Percentiles rank a stretch among this genome's conserved stretches.
These are phyloP conservation scores for Phytophthora quininea DNA, from an alignment of 352 stramenopile genomes.

Conservation along the genomic window DNA sequence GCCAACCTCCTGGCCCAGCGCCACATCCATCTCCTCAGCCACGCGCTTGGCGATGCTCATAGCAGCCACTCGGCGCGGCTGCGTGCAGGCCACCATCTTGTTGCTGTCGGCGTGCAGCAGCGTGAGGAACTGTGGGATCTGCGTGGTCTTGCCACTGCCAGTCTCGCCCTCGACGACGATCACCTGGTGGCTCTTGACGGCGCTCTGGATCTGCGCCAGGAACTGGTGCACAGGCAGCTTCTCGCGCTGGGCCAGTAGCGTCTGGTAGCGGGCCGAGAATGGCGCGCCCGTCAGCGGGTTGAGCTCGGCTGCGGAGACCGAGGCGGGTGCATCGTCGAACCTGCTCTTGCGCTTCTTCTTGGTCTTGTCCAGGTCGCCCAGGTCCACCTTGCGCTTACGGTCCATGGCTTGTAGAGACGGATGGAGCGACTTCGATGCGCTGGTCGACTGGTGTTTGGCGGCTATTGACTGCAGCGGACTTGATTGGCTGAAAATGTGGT, in stretches of 20 bases:
- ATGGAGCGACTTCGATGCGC: neutral
- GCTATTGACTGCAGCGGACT: neutral
- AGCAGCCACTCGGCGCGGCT: constrained; percentile 97
- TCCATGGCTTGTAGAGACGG: constrained; percentile 43
- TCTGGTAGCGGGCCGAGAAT: constrained; percentile 93
- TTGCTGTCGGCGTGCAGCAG: constrained; percentile 75
- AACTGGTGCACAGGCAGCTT: constrained; percentile 98
- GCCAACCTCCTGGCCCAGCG: constrained; percentile 96
- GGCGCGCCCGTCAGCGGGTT: constrained; percentile 92
- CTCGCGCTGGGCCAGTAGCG: constrained; percentile 93
- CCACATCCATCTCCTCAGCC: constrained; percentile 98
- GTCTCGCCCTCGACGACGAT: constrained; percentile 99
- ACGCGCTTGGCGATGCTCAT: constrained; percentile 98
- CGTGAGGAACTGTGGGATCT: constrained; percentile 95
- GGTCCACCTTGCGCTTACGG: constrained; percentile 71
- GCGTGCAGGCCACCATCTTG: constrained; percentile 95
- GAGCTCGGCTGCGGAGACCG: constrained; percentile 16
- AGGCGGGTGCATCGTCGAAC: constrained; percentile 70
- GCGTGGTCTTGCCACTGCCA: constrained; percentile 96
- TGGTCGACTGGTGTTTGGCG: constrained; percentile 7
- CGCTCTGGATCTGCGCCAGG: constrained; percentile 95
- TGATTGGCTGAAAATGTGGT: neutral
- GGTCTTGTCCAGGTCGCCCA: constrained; percentile 48
- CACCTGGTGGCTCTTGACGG: constrained; percentile 94
- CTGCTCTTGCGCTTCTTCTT: constrained; percentile 80